Conservation (phyloP, 352 stramenopile genomes). For the Globisporangium polare region DNA sequence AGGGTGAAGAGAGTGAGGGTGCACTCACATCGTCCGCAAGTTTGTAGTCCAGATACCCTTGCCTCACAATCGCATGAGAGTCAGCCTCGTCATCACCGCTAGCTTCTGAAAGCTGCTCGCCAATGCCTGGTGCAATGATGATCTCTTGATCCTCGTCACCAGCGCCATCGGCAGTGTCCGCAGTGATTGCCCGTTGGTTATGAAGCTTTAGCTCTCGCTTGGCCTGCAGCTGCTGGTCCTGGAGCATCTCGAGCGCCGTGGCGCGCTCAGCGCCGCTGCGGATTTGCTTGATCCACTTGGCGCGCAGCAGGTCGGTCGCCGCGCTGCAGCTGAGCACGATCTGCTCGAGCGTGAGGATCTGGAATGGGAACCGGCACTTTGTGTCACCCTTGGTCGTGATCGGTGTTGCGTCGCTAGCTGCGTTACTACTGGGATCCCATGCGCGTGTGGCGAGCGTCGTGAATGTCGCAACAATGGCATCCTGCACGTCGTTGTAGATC, state of each 20-base stretch:
- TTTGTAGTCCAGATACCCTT: constrained; percentile 20
- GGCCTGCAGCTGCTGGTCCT: constrained; percentile 40
- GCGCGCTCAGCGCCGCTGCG: constrained; percentile 46
- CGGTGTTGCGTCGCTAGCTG: constrained; percentile 15
- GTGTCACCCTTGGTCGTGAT: constrained; percentile 17
- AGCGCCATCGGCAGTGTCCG: not conserved
- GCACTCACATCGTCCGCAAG: not conserved
- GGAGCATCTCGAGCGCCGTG: constrained; percentile 47
- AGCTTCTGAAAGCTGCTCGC: not conserved
- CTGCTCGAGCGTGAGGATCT: constrained; percentile 65
- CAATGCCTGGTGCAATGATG: not conserved
- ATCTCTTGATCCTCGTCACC: not conserved
- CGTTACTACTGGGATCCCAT: constrained; percentile 20
- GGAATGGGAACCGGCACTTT: constrained; percentile 50
- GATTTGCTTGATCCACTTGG: constrained; percentile 67
- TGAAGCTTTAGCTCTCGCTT: constrained; percentile 2
- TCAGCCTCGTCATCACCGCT: not conserved
- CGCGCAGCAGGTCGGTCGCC: constrained; percentile 47
- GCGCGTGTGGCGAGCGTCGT: constrained; percentile 40
- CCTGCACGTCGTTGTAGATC: constrained; percentile 28
- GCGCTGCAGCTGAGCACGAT: constrained; percentile 60
- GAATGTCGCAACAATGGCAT: constrained; percentile 32
- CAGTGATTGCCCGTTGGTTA: not conserved
- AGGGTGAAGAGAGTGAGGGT: constrained; percentile 13
- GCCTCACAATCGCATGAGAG: not conserved